These are phyloP conservation scores for Cinnamomum chago DNA, from an alignment of 164 flowering plant species.

Conservation along the genomic window DNA sequence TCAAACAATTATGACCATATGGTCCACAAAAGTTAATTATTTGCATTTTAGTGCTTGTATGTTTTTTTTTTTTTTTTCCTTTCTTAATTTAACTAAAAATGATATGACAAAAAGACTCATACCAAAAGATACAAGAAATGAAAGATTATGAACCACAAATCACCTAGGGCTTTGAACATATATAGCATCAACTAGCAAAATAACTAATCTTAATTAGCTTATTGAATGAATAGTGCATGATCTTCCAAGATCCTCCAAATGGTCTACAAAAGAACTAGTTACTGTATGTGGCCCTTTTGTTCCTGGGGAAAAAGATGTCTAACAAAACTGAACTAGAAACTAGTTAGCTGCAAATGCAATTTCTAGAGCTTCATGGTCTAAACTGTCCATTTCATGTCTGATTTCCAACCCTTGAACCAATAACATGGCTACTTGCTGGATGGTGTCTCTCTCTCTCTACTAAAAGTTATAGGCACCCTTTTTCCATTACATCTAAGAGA, in stretches of 20 bases:
- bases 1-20: too few species aligned
- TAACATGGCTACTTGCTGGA: not conserved
- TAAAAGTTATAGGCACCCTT: not conserved
- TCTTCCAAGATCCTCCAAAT: not conserved
- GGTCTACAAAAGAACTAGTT: too few species aligned
- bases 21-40: not conserved
- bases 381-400: not conserved
- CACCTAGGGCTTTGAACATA: constrained; percentile 1
- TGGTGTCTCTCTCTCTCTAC: not conserved
- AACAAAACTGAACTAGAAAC: not conserved
- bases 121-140: not conserved
- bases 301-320: not conserved
- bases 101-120: not conserved
- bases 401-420: not conserved
- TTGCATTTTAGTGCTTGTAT: not conserved
- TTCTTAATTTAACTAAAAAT: not conserved
- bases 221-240: not conserved
- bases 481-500: not conserved
- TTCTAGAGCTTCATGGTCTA: not conserved
- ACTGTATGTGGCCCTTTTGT: not conserved
- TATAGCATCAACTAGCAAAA: not conserved
- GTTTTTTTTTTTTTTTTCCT: not conserved
- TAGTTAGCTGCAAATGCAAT: not conserved
- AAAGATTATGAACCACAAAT: not conserved
- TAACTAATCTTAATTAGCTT: not conserved